Conservation (phyloP, 495 filamentous ascomycete genomes). For the Astrocystis sublimbata region DNA sequence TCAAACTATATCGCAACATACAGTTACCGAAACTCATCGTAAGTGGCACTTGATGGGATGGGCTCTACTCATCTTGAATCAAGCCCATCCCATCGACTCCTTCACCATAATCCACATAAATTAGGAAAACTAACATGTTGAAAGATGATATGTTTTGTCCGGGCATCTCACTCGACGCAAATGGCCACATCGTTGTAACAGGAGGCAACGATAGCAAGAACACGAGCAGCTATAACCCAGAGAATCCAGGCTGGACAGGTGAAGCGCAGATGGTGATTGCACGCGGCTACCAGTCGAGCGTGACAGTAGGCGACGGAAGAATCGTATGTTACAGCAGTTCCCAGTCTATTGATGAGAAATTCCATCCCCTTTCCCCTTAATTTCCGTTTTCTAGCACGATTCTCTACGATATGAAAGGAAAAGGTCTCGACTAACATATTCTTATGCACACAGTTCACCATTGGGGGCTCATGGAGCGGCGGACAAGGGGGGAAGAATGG, state of each 20-base stretch:
- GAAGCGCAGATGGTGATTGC: slow-evolving; percentile 46
- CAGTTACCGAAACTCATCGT: slow-evolving; percentile 45
- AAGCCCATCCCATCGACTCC: no score
- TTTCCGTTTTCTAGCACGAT: no score
- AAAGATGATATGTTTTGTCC: slow-evolving; percentile 61
- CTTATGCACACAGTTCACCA: no score
- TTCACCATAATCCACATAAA: background rate
- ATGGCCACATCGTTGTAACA: slow-evolving; percentile 55
- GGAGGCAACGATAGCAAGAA: slow-evolving; percentile 49
- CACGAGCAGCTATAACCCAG: slow-evolving; percentile 50
- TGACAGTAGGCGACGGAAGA: slow-evolving; percentile 53
- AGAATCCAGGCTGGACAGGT: slow-evolving; percentile 32
- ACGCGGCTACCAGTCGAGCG: slow-evolving; percentile 60
- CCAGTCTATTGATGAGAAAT: no score
- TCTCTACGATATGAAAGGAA: no score
- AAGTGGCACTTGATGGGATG: no score
- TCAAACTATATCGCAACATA: slow-evolving; percentile 37
- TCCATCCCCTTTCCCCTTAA: no score
- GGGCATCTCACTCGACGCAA: slow-evolving; percentile 52
- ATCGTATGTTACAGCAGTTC: no score
- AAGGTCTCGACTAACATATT: no score
- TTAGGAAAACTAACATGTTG: background rate
- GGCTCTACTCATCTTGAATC: no score
- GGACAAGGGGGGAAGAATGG: slow-evolving; percentile 48
- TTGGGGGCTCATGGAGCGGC: slow-evolving; percentile 60